Conservation (phyloP, 1,284 basidiomycete genomes). For the Marasmius oreades region DNA sequence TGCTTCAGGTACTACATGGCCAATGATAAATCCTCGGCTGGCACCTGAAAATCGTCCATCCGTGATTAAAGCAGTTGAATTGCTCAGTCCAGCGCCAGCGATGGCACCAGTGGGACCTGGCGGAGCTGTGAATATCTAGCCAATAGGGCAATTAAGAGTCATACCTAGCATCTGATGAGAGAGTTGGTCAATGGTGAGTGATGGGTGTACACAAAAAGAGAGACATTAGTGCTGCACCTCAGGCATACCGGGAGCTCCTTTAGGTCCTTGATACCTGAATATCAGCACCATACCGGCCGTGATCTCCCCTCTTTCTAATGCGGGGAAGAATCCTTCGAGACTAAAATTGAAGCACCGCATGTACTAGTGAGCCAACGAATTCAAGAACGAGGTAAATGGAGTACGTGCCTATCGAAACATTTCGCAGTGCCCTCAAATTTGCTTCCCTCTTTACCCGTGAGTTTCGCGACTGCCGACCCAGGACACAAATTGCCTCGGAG, state of each 20-base stretch:
- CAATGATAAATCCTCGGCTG: conserved; percentile 53
- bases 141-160: background rate
- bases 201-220: background rate
- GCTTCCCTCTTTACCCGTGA: conserved; percentile 94
- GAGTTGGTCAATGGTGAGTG: conserved; percentile 6
- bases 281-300: conserved; percentile 85
- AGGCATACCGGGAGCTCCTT: conserved; percentile 97
- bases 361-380: background rate
- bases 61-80: conserved; percentile 90
- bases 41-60: conserved; percentile 92
- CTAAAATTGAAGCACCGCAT: conserved; percentile 32
- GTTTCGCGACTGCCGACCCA: conserved; percentile 89
- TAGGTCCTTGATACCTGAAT: conserved; percentile 79
- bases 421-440: conserved; percentile 80
- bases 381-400: background rate
- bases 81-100: conserved; percentile 90
- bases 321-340: conserved; percentile 80
- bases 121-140: conserved; percentile 15
- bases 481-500: conserved; percentile 89
- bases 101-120: conserved; percentile 84
- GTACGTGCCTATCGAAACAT: conserved; percentile 66
- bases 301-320: conserved; percentile 82
- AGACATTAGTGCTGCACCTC: conserved; percentile 46
- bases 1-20: conserved; percentile 93
- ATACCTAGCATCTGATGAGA: conserved; percentile 45